Evolutionary conservation across 2,329 filamentous ascomycete species (phyloP), one percentile per base, ranked within the genome.

Genomic region (Grosmannia serpens): DNA sequence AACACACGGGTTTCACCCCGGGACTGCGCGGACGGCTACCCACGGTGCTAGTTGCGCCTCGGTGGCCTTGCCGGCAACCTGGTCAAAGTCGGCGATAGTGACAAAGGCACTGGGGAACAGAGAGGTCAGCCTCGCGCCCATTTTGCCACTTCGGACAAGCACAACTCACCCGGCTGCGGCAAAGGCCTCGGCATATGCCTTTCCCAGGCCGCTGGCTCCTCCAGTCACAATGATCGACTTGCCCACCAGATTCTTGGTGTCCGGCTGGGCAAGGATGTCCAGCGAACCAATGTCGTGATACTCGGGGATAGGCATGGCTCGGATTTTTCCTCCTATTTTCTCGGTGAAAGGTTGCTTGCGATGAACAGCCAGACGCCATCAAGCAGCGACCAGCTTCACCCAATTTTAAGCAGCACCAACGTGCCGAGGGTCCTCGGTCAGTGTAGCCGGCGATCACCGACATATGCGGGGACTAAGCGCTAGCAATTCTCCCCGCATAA

Each of bases 191-290:
- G 72, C 70, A 27, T 68, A 71, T 0, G 63, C 65, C 60, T 73
- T 70, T 9, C 73, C 73, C 59, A 75, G 72, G 26, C 73, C 73
- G 59, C 70, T 72, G 41, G 70, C 75, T 13, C 55, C 76, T n/a
- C 76, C 75, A 1, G 76, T 78, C 20, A 78, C 70, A 26, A 79
- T 70, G 27, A 77, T 74, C 1, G 73, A 75, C 62, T 77, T 79
- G 31, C 72, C 75, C 4, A 64, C 66, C 10, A 61, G 54, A 33
- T 6, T 22, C 4, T 31, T n/a, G 17, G 35, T 76, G 62, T 44
- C 70, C n/a, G 38, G 44, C 51, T 57, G 51, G 5, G 54, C 31
- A 1, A 46, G 24, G 17, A 59, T 51, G 3, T 20, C 17, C n/a
- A 50, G n/a, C 20, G 17, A 6, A 2, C 56, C 52, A 22, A 24